Evolutionary conservation across 2,329 filamentous ascomycete genomes (phyloP), one percentile per base, ranked within the genome.

Genomic region (Aureobasidium musti): DNA sequence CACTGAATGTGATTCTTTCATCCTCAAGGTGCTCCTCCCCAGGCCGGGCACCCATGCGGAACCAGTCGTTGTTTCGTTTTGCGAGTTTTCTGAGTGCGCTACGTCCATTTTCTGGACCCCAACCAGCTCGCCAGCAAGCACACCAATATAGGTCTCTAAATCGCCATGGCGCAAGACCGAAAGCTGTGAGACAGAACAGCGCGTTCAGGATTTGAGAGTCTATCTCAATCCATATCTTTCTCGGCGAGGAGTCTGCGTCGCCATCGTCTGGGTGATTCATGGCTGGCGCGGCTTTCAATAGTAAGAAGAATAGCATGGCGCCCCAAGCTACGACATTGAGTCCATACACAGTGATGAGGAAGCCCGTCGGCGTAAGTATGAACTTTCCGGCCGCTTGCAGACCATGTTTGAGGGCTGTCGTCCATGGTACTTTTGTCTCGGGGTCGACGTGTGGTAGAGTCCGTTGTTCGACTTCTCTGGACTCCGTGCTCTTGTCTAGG

Each of bases 321-420:
- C 92, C 92, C 92, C 92, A 96, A 0, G 90, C 92, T 10, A 96
- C 86, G 23, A 96, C 85, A 70, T 94, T 93, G 67, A 95, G 83
- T 17, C 89, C 87, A 77, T 96, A 96, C 6, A 96, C 76, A 2
- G 88, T 90, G 49, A 94, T 85, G 63, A 91, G 79, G 75, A 94
- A 92, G 3, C 92, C 91, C 64, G 90, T 77, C 0, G 89, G 89
- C 0, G 91, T 96, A 43, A 85, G 80, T 35, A 35, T 35, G 8
- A 35, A 35, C 33, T 35, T 35, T 35, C 33, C 33, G 11, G 33
- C 33, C 2, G 30, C 30, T 30, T 30, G 30, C 5, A 30, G 30
- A 7, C 30, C 30, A 30, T 30, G 30, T 7, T 30, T 30, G 5
- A 35, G 5, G 6, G 33, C 33, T 35, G 33, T 35, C 8, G 33